Evolutionary conservation across 2,329 filamentous ascomycete genomes (phyloP), one percentile per base, ranked within the genome.

Genomic region (Sporothrix pseudoabietina): DNA sequence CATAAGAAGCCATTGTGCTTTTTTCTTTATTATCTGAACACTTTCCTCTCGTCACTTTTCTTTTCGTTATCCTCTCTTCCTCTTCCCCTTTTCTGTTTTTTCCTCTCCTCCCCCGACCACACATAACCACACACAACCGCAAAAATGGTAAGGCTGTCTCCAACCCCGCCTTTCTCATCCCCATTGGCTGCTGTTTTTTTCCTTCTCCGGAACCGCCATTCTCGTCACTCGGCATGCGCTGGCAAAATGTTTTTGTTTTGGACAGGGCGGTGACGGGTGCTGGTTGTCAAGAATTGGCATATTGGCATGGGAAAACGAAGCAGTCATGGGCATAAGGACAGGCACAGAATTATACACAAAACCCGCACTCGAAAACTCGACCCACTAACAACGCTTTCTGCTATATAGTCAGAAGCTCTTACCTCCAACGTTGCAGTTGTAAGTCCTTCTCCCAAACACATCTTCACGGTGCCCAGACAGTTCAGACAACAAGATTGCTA

Each of bases 121-220:
- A 73, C 22, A 39, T 39, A 47, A 65, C 59, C 70, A 73, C 71
- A 66, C 63, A 71, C 54, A 68, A 71, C 68, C 72, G 71, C 72
- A 71, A 75, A 55, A 47, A 76, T 76, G 75, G 75, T 76, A 73
- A 69, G 75, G 59, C 65, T 73, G 49, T 32, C 41, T 71, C 32
- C 44, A 16, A 26, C 14, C 26, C 32, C 16, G 52, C 55, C 32
- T 39, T 49, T 30, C 52, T 12, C 47, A 49, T 22, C 22, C 47
- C 55, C n/a, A 73, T 73, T 71, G 72, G 72, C 54, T 44, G n/a
- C 44, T 47, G 61, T 52, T 32, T 12, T 22, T 19, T 9, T 19
- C 2, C 12, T 9, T 30, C 12, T 9, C 47, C 39, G 47, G 47
- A 69, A 52, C 44, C 16, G 14, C n/a, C 19, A n/a, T 22, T 41